phyloP scores from a whole-genome alignment of 1,284 basidiomycete species.

The Xerocomus amazonicus region DNA sequence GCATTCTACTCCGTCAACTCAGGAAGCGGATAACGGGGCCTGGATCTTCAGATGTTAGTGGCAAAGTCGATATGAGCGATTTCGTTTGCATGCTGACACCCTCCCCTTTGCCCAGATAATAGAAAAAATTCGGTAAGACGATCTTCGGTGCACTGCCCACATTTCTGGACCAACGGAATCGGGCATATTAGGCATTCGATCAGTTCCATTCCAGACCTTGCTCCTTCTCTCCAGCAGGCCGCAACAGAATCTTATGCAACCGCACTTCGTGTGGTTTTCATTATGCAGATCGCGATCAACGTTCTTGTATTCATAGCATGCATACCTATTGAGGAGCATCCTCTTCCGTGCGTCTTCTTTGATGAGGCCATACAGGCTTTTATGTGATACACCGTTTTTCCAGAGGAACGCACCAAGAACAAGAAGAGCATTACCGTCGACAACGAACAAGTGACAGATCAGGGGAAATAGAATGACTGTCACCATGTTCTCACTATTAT shows the following conservation, averaged over 20 bases:
- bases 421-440: conserved; percentile 51
- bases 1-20: conserved; percentile 65
- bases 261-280: conserved; percentile 83
- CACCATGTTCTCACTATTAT: conserved; percentile 2
- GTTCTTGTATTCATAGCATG: conserved; percentile 59
- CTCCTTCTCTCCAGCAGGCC: conserved; percentile 55
- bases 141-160: conserved; percentile 13
- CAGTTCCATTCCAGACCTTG: conserved; percentile 70
- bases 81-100: conserved; percentile 22
- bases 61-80: conserved; percentile 22
- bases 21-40: conserved; percentile 72
- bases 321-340: conserved; percentile 73
- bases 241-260: conserved; percentile 83
- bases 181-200: conserved; percentile 66
- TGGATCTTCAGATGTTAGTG: conserved; percentile 62
- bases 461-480: conserved; percentile 16
- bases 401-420: conserved; percentile 62
- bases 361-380: conserved; percentile 14
- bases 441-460: conserved; percentile 22
- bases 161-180: conserved; percentile 16
- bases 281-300: conserved; percentile 66
- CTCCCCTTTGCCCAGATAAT: conserved; percentile 52
- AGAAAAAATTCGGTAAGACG: conserved; percentile 59
- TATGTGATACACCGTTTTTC: conserved; percentile 9
- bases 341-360: conserved; percentile 55